phyloP scores from a whole-genome alignment of 345 rosid species.

The Acer saccharum region DNA sequence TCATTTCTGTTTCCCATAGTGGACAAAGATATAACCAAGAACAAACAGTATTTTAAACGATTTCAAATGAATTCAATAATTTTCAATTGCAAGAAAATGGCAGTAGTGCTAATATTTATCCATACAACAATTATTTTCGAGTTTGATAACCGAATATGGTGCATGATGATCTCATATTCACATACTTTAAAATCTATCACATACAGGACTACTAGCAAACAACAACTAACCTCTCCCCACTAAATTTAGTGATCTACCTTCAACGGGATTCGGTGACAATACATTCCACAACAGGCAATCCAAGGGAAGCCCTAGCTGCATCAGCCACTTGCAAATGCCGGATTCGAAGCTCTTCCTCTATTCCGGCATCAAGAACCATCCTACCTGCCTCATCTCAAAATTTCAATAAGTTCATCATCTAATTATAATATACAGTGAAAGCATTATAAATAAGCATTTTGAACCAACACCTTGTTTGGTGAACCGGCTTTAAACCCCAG shows the following conservation, averaged over 20 bases:
- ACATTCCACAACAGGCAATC: conserved; percentile 60
- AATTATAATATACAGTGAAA: neutral
- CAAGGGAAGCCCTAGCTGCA: conserved; percentile 76
- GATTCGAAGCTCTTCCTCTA: conserved; percentile 56
- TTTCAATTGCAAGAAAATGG: neutral
- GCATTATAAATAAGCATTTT: neutral
- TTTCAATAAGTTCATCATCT: neutral
- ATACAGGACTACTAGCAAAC: neutral
- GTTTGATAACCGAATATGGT: neutral
- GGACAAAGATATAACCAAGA: neutral
- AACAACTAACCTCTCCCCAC: neutral
- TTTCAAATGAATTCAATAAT: neutral
- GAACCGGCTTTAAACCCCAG: conserved; percentile 65
- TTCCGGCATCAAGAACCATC: conserved; percentile 66
- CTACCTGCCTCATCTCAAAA: conserved; percentile 45
- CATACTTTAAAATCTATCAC: neutral
- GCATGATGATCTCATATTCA: neutral
- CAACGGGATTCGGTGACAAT: conserved; percentile 51
- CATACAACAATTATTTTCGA: neutral
- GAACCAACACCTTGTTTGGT: conserved; percentile 50
- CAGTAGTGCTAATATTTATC: neutral
- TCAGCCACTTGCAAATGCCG: conserved; percentile 71
- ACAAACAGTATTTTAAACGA: neutral
- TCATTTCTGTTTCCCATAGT: neutral
- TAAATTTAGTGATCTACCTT: conserved; percentile 27